Percentiles rank a stretch among this genome's conserved stretches.
phyloP scores from a whole-genome alignment of 768 basidiomycete species.

The Lactarius trivialis region DNA sequence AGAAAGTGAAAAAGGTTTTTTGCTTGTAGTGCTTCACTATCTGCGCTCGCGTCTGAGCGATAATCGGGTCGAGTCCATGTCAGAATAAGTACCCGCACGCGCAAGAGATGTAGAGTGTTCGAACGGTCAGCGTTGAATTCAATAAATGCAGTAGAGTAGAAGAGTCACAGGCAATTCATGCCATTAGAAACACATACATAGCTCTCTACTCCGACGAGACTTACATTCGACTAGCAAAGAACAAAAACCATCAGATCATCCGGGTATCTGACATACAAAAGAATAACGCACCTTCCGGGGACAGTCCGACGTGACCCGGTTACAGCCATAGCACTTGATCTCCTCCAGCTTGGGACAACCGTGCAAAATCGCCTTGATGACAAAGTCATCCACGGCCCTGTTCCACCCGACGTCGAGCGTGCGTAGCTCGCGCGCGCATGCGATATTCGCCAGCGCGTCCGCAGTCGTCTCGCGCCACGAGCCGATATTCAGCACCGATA shows the following conservation, averaged over 20 bases:
- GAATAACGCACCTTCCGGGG: conserved; percentile 41
- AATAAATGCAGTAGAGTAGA: neutral
- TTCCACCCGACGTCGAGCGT: conserved; percentile 83
- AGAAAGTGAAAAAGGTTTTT: neutral
- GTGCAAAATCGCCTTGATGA: conserved; percentile 61
- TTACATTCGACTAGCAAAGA: conserved; percentile 9
- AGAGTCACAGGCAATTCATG: neutral
- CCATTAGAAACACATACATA: conserved; percentile 5
- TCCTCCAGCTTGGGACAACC: conserved; percentile 36
- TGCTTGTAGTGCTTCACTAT: neutral
- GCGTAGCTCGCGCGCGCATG: conserved; percentile 37
- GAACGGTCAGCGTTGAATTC: neutral
- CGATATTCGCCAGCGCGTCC: conserved; percentile 38
- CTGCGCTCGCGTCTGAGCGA: neutral
- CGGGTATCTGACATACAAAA: no score
- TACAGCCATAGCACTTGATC: conserved; percentile 53
- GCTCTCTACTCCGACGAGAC: conserved; percentile 29
- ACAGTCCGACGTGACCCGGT: conserved; percentile 40
- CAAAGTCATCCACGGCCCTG: conserved; percentile 73
- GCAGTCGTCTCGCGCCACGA: conserved; percentile 61
- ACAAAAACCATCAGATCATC: neutral
- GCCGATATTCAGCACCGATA: conserved; percentile 66
- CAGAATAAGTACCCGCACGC: neutral
- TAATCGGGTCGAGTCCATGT: neutral
- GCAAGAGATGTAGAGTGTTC: neutral